These are phyloP conservation scores for Talaromyces stipitatus DNA, from an alignment of 495 filamentous ascomycete genomes.

Conservation along the genomic window DNA sequence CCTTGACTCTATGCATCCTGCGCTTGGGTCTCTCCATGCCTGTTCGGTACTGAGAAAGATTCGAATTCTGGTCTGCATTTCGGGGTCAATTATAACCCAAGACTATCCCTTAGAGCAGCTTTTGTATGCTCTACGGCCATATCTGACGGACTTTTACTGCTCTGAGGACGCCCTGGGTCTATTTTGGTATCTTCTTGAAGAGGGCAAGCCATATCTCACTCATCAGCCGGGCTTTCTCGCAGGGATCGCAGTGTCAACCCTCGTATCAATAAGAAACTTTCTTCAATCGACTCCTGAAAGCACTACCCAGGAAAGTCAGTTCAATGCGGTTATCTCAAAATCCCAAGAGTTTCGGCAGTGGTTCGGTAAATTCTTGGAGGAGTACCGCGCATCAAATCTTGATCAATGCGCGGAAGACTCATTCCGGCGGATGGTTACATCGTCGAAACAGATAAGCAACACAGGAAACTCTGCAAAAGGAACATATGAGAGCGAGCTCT, in stretches of 20 bases:
- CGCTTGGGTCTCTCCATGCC: slow-evolving; percentile 76
- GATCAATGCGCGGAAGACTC: slow-evolving; percentile 36
- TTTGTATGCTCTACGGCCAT: slow-evolving; percentile 70
- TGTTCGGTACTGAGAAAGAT: slow-evolving; percentile 83
- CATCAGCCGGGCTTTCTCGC: slow-evolving; percentile 65
- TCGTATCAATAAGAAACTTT: slow-evolving; percentile 69
- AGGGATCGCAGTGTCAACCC: slow-evolving; percentile 65
- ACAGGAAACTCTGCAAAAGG: slow-evolving; percentile 52
- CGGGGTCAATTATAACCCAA: slow-evolving; percentile 58
- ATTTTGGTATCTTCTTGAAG: slow-evolving; percentile 71
- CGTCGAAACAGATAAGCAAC: slow-evolving; percentile 50
- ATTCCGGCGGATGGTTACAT: slow-evolving; percentile 57
- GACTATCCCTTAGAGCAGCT: slow-evolving; percentile 92
- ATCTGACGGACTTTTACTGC: slow-evolving; percentile 72
- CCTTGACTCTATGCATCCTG: slow-evolving; percentile 74
- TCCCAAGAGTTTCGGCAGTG: slow-evolving; percentile 61
- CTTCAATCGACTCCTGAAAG: slow-evolving; percentile 57
- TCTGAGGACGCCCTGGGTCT: slow-evolving; percentile 89
- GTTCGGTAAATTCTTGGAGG: slow-evolving; percentile 55
- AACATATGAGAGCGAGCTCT: slow-evolving; percentile 62
- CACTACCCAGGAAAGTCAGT: slow-evolving; percentile 69
- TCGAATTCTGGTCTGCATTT: slow-evolving; percentile 69
- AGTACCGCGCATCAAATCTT: slow-evolving; percentile 45
- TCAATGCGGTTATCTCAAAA: slow-evolving; percentile 59
- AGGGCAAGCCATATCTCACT: slow-evolving; percentile 57